Evolutionary conservation across 176 grass and related monocot genomes (phyloP).

Genomic region (Eleusine indica): DNA sequence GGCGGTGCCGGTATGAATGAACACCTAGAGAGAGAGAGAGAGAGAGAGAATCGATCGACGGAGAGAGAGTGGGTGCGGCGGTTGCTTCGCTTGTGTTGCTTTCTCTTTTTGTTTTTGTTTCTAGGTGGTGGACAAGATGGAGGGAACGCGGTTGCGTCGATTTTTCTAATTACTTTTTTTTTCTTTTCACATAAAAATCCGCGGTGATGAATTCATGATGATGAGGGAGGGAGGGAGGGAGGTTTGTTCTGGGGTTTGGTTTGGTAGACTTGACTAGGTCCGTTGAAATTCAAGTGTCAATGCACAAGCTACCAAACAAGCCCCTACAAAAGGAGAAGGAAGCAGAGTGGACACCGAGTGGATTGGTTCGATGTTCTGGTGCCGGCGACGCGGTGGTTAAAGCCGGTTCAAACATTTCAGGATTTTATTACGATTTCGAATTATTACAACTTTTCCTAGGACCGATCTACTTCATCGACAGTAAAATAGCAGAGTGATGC

Average conservation of each 20-base stretch:
- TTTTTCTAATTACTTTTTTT: neutral
- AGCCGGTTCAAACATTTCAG: neutral
- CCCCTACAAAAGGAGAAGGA: neutral
- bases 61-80: neutral
- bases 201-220: constrained; percentile 31
- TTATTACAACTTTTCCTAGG: neutral
- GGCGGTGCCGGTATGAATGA: too few species aligned
- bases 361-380: neutral
- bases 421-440: neutral
- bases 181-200: neutral
- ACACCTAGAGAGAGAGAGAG: neutral
- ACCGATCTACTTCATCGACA: neutral
- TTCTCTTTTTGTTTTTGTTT: constrained; percentile 29
- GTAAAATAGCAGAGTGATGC: neutral
- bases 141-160: constrained; percentile 35
- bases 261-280: constrained; percentile 54
- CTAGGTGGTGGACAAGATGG: constrained; percentile 12
- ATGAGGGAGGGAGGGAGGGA: neutral
- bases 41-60: neutral
- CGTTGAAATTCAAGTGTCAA: constrained; percentile 58
- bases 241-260: constrained; percentile 7
- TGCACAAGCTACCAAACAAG: neutral
- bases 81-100: constrained; percentile 23
- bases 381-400: too few species aligned
- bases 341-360: too few species aligned